Evolutionary conservation across 73 alveolate genomes (phyloP), one percentile per base, ranked within the genome.

Genomic region (Blepharisma stoltei): DNA sequence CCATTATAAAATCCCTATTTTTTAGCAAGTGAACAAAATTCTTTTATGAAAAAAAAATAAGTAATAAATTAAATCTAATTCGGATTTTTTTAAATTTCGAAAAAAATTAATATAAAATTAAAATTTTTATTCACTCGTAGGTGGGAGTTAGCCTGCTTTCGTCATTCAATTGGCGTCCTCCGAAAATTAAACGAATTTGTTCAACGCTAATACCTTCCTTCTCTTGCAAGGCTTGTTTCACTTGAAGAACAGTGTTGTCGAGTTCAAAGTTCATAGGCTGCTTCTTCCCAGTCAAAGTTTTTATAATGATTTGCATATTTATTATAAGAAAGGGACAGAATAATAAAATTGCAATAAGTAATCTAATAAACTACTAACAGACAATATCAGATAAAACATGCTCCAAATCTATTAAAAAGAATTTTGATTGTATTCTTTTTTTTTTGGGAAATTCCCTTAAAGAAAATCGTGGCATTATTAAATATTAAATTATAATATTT

Each of bases 201-300:
- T 88, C 95, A 47, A 85, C 81, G 70, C 68, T 85, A 55, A 93
- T 93, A 52, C 98, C 98, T 77, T 93, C 98, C 87, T 91, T 93
- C 80, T 93, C 98, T 71, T 91, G 89, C 11, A 93, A 81, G 8
- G 98, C 92, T 66, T 91, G 90, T 86, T 93, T 93, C 23, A 93
- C 86, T 54, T 92, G 88, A 52, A 81, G 81, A 66, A 92, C 91
- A 18, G 96, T 91, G 86, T 93, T 92, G 85, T 90, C 94, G 11
- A 88, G 93, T 50, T 93, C 98, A 67, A 93, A 93, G 92, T 88
- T 92, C 73, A 93, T 78, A 68, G 87, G 83, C 32, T 88, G 86
- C 85, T 91, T 93, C 83, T 89, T 88, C 71, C 98, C 98, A 37
- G 97, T 89, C 60, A 93, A 83, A 49, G 97, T 91, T 86, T 90